These are phyloP conservation scores for Kazachstania kunashirensis DNA, from an alignment of 805 yeast species.

Conservation along the genomic window DNA sequence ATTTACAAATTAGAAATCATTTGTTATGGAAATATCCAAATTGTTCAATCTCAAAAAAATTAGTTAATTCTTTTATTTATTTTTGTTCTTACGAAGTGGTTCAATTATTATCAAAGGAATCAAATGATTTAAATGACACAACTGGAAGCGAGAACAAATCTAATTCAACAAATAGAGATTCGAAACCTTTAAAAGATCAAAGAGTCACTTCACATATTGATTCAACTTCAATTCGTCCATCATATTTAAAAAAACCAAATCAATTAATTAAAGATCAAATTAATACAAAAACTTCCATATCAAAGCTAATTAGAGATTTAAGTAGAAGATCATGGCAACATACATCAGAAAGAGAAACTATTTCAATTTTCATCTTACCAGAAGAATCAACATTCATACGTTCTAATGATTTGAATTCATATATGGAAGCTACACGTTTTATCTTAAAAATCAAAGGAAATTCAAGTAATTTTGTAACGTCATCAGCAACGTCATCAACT, in stretches of 20 bases:
- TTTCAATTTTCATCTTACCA: slow-evolving; percentile 66
- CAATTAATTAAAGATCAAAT: slow-evolving; percentile 21
- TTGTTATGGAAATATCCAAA: slow-evolving; percentile 84
- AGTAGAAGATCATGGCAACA: slow-evolving; percentile 92
- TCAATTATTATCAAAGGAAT: slow-evolving; percentile 33
- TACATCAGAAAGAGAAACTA: slow-evolving; percentile 42
- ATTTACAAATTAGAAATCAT: slow-evolving; percentile 70
- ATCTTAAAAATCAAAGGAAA: slow-evolving; percentile 57
- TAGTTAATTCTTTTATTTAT: slow-evolving; percentile 66
- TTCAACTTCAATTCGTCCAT: slow-evolving; percentile 20
- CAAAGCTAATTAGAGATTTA: slow-evolving; percentile 70
- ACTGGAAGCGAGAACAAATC: background rate
- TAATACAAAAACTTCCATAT: slow-evolving; percentile 39
- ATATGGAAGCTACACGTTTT: slow-evolving; percentile 81
- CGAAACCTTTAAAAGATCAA: too few relatives aligned
- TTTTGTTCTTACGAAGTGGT: slow-evolving; percentile 49
- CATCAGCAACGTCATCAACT: slow-evolving; percentile 54
- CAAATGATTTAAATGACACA: slow-evolving; percentile 8
- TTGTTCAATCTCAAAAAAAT: slow-evolving; percentile 62
- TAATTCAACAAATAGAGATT: background rate
- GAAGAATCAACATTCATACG: slow-evolving; percentile 61
- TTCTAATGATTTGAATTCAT: slow-evolving; percentile 68
- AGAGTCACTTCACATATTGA: background rate
- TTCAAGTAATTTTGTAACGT: slow-evolving; percentile 39
- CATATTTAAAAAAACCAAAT: slow-evolving; percentile 25